These are phyloP conservation scores for Polytrichum formosum DNA, from an alignment of 225 moss, liverwort and hornwort genomes.

Conservation along the genomic window DNA sequence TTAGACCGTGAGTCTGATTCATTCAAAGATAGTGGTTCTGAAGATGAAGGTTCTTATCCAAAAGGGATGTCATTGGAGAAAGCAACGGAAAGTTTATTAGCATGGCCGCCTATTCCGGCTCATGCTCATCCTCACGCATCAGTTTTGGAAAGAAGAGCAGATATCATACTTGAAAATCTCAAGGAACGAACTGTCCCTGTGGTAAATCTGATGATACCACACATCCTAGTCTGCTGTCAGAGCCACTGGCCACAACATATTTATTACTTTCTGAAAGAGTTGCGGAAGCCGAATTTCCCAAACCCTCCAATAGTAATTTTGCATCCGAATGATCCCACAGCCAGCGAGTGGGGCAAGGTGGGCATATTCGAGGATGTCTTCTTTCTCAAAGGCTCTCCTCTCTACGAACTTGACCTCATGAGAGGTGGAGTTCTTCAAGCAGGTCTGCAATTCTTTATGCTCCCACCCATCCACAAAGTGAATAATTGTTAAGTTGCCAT, in stretches of 20 bases:
- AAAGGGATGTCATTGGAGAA: conserved; percentile 32
- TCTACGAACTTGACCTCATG: conserved; percentile 58
- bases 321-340: conserved; percentile 37
- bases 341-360: conserved; percentile 42
- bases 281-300: conserved; percentile 25
- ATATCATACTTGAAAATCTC: conserved; percentile 35
- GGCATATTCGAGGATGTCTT: conserved; percentile 37
- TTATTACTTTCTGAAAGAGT: conserved; percentile 42
- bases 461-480: too few relatives aligned
- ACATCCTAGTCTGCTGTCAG: conserved; percentile 51
- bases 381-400: conserved; percentile 46
- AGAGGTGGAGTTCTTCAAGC: conserved; percentile 52
- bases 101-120: conserved; percentile 33
- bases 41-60: conserved; percentile 18
- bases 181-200: conserved; percentile 30
- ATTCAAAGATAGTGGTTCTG: conserved; percentile 3
- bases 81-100: conserved; percentile 35
- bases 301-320: conserved; percentile 44
- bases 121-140: conserved; percentile 36
- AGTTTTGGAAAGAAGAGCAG: conserved; percentile 40
- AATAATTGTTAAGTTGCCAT: too few relatives aligned
- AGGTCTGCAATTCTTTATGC: conserved; percentile 14
- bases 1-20: not conserved
- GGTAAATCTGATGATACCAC: conserved; percentile 25
- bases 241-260: conserved; percentile 39